Evolutionary conservation across 208 protist genomes (phyloP).

Genomic region (Leishmania martiniquensis): DNA sequence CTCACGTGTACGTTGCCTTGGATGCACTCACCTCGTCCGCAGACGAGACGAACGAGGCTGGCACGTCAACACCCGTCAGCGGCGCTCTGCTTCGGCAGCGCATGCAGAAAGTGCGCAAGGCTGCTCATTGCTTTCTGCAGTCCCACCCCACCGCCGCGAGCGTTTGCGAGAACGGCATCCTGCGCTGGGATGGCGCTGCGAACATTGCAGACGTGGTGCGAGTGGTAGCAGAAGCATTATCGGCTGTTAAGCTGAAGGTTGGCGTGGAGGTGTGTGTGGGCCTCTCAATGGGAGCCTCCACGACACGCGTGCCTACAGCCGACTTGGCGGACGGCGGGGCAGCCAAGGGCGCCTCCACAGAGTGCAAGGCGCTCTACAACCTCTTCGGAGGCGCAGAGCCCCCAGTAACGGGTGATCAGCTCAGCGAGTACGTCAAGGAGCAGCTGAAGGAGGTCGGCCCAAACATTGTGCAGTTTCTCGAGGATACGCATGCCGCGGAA

Average conservation of each 20-base stretch:
- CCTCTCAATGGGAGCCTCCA: constrained; percentile 7
- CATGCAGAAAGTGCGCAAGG: constrained; percentile 12
- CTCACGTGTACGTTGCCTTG: constrained; percentile 43
- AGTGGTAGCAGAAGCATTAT: constrained; percentile 18
- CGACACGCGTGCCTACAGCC: background rate
- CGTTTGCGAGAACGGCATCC: background rate
- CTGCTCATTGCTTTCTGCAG: constrained; percentile 11
- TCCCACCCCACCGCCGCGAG: constrained; percentile 4
- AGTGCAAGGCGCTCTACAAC: constrained; percentile 43
- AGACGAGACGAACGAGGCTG: constrained; percentile 7
- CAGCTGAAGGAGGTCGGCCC: constrained; percentile 45
- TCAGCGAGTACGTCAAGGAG: constrained; percentile 72
- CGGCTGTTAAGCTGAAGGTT: constrained; percentile 12
- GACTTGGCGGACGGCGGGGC: background rate
- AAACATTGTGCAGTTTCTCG: constrained; percentile 54
- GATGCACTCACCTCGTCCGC: constrained; percentile 50
- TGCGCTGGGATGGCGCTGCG: constrained; percentile 20
- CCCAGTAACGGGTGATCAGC: constrained; percentile 69
- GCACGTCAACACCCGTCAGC: background rate
- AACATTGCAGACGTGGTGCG: constrained; percentile 22
- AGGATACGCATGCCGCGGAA: constrained; percentile 67
- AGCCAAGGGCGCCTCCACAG: background rate
- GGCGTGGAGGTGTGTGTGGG: constrained; percentile 26
- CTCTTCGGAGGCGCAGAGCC: constrained; percentile 65
- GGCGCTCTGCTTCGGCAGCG: constrained; percentile 11